Percentiles rank a stretch among this genome's conserved stretches.
Evolutionary conservation across 2,329 filamentous ascomycete species (phyloP).

Genomic region (Xylaria sp.): DNA sequence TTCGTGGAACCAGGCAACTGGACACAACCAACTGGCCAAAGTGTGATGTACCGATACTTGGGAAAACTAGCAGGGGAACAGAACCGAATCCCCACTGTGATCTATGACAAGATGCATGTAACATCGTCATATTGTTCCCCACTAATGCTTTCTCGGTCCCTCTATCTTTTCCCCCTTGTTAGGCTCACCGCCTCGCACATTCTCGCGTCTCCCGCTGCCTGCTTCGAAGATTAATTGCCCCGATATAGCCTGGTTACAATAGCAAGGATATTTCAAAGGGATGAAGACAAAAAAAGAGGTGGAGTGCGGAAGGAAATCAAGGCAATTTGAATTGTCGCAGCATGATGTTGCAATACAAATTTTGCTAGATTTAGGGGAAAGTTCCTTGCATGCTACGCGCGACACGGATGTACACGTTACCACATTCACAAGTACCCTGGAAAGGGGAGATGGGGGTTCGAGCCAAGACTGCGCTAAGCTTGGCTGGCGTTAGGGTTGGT

Average conservation of each 20-base stretch:
- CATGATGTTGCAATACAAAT: neutral
- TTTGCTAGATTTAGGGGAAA: conserved; percentile 20
- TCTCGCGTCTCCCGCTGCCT: neutral
- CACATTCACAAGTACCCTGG: conserved; percentile 6
- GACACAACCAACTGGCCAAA: conserved; percentile 4
- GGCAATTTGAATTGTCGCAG: conserved; percentile 3
- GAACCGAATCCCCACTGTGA: conserved; percentile 22
- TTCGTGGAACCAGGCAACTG: conserved; percentile 3
- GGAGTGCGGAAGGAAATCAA: neutral
- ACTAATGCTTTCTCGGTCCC: conserved; percentile 11
- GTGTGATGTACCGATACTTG: conserved; percentile 27
- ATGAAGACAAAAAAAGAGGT: neutral
- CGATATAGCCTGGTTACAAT: neutral
- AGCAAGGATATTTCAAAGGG: neutral
- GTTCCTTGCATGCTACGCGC: conserved; percentile 30
- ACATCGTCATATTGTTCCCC: conserved; percentile 28
- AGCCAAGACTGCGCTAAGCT: conserved; percentile 20
- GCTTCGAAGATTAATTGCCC: neutral
- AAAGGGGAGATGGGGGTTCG: conserved; percentile 19
- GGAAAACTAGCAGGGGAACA: conserved; percentile 23
- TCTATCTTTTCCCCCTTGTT: conserved; percentile 9
- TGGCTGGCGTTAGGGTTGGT: conserved; percentile 5
- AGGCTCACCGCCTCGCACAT: conserved; percentile 30
- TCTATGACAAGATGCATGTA: conserved; percentile 25
- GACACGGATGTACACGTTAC: conserved; percentile 12